These are phyloP conservation scores for Delonix regia DNA, from an alignment of 306 rosid genomes.

Conservation along the genomic window DNA sequence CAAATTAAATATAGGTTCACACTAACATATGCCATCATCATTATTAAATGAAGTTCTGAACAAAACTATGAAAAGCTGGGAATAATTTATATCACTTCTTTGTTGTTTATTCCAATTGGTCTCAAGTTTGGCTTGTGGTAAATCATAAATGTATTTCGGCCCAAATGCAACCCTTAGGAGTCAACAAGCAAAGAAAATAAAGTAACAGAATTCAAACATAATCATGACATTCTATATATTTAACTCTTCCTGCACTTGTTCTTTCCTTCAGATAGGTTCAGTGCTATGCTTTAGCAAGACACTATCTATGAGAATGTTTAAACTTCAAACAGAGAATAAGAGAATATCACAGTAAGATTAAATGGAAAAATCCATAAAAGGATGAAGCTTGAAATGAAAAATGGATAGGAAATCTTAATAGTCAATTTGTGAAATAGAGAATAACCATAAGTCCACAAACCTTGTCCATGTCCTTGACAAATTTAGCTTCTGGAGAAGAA, in stretches of 20 bases:
- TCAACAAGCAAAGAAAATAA: background rate
- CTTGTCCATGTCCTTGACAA: conserved; percentile 93
- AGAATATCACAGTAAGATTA: conserved; percentile 12
- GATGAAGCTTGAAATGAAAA: conserved; percentile 7
- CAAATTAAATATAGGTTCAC: background rate
- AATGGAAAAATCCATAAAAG: background rate
- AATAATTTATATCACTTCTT: background rate
- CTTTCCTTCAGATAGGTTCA: background rate
- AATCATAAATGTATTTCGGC: background rate
- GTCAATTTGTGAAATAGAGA: conserved; percentile 31
- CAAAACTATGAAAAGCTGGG: background rate
- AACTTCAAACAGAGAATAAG: conserved; percentile 8
- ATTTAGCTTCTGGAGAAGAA: conserved; percentile 84
- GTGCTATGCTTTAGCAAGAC: background rate
- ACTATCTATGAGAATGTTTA: background rate
- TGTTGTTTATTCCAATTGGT: conserved; percentile 3
- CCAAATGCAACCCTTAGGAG: conserved; percentile 16
- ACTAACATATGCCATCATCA: background rate
- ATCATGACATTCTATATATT: background rate
- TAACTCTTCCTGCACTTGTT: background rate
- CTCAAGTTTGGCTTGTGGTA: conserved; percentile 1
- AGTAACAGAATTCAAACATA: background rate
- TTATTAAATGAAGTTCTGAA: conserved; percentile 13
- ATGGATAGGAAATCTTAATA: conserved; percentile 15
- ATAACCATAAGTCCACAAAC: conserved; percentile 35